Base-by-base conservation (phyloP, 2,329 filamentous ascomycete species). In the Orbilia javanica region DNA sequence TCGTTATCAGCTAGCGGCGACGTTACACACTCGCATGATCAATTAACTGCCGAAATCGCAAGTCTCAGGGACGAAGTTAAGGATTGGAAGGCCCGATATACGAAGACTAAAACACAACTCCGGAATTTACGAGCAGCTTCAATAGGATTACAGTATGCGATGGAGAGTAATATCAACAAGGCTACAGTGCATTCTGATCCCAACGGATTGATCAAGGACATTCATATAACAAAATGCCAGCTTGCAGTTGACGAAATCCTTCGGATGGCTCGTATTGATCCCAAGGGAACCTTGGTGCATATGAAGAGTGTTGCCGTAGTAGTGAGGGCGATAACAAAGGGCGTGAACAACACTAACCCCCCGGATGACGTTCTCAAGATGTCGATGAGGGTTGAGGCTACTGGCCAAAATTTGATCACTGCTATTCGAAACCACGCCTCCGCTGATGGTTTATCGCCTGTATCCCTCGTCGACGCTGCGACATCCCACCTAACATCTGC, bases 201-300 rank as follows among this genome's bases (percentile, higher is more conserved):
- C 11, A 88, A 90, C 75, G 96, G 96, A 4, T 84, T 96, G 22
- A 90, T 99, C 81, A 94, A 93, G 84, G 96, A 97, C 84, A 89
- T 97, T 11, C 92, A 97, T 83, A 90, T 99, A 80, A 97, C 95
- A 63, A 94, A 93, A 82, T 98, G 97, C 86, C 96, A 99, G 84
- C 91, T 98, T 77, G 89, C 94, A 22, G 92, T 99, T 79, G 95
- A 99, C 83, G 95, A 98, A 82, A 87, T 98, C 44, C 87, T 99
- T 39, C 91, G 91, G 80, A 89, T 88, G 46, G 93, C 94, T 18
- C 90, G 88, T 36, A 89, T 92, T n/a, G 89, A 92, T 65, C 90
- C 93, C 0, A 88, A 91, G 53, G 89, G 89, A 80, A 90, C 96
- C 36, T 90, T 96, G 60, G 92, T 96, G 52, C 90, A 91, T 81